A percentile compares a stretch with the other conserved stretches of the same genome.
phyloP scores from a whole-genome alignment of 495 filamentous ascomycete species.

The Penicillium bialowiezense region DNA sequence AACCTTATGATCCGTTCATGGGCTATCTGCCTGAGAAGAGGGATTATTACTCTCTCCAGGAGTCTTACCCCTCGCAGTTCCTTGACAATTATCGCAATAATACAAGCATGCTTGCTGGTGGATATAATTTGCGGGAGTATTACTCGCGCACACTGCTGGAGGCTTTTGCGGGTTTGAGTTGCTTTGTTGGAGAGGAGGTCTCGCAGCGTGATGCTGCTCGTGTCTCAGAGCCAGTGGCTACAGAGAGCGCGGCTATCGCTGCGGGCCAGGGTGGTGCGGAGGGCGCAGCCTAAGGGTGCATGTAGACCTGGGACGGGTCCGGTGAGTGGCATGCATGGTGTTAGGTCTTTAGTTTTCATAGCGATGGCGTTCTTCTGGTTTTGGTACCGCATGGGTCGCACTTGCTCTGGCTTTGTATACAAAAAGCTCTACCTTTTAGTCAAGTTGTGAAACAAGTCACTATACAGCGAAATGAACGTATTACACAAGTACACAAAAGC shows the following conservation, averaged over 20 bases:
- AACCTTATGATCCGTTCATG: slow-evolving; percentile 86
- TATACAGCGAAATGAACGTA: no score
- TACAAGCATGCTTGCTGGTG: slow-evolving; percentile 65
- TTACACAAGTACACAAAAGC: no score
- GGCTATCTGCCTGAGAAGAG: slow-evolving; percentile 62
- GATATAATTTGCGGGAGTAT: slow-evolving; percentile 79
- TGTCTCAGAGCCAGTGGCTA: slow-evolving; percentile 22
- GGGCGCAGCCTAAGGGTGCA: background rate
- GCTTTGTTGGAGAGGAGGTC: slow-evolving; percentile 79
- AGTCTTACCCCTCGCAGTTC: slow-evolving; percentile 62
- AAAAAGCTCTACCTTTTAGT: no score
- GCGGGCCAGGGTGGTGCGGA: slow-evolving; percentile 10
- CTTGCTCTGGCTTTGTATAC: no score
- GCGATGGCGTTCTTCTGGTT: slow-evolving; percentile 50
- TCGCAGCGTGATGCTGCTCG: slow-evolving; percentile 34
- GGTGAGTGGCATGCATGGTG: background rate
- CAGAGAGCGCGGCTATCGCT: slow-evolving; percentile 33
- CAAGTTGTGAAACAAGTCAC: no score
- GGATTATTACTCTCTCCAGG: slow-evolving; percentile 66
- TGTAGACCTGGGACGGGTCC: no score
- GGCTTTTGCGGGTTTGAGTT: slow-evolving; percentile 84
- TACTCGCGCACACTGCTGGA: slow-evolving; percentile 77
- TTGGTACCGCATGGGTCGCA: no score
- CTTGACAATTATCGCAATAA: slow-evolving; percentile 62
- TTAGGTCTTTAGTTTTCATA: slow-evolving; percentile 30